These are phyloP conservation scores for Eucalyptus albens DNA, from an alignment of 345 rosid species.

Conservation along the genomic window DNA sequence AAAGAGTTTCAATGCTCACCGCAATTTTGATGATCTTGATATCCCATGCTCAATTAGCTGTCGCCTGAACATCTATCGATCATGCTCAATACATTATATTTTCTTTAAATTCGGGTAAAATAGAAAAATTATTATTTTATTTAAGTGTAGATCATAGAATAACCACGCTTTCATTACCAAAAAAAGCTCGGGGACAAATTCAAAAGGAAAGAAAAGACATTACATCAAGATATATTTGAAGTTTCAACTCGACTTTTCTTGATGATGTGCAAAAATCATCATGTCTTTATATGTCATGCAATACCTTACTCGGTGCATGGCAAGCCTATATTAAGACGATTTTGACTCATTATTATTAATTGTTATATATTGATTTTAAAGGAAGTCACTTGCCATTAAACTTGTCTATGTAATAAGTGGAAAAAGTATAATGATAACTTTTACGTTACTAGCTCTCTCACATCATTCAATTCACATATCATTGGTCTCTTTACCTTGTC, in stretches of 20 bases:
- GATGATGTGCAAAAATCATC: not conserved
- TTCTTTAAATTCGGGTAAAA: not conserved
- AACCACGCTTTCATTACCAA: not conserved
- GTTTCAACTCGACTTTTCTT: not conserved
- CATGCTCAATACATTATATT: not conserved
- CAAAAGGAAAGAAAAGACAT: not conserved
- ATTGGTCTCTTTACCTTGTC: not conserved
- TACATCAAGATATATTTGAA: not conserved
- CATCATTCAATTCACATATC: not conserved
- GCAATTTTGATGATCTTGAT: not conserved
- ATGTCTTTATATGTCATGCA: not conserved
- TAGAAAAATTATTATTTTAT: not conserved
- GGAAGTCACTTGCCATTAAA: not conserved
- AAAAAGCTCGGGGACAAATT: not conserved
- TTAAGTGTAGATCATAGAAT: not conserved
- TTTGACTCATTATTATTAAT: not conserved
- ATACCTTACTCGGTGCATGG: not conserved
- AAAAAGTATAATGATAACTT: not conserved
- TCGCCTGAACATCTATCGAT: not conserved
- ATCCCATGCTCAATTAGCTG: not conserved
- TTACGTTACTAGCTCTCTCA: not conserved
- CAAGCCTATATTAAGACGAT: not conserved
- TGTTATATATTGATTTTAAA: not conserved
- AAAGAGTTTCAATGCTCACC: not conserved
- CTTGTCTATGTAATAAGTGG: not conserved